These are phyloP conservation scores for Physaria fendleri DNA, from an alignment of 345 rosid species.

Conservation along the genomic window DNA sequence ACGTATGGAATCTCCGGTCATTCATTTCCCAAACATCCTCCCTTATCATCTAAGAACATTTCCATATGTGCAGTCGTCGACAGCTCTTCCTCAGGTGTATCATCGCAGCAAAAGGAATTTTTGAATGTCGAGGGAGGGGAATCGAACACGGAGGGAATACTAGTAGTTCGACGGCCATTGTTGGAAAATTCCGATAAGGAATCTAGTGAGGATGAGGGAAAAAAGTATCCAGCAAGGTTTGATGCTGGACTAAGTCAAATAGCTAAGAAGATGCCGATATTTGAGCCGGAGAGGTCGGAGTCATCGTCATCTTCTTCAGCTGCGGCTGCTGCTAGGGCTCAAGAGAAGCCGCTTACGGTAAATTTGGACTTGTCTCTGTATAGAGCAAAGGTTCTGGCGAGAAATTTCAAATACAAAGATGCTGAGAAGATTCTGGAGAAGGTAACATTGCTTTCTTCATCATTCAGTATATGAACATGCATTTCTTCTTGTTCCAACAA, in stretches of 20 bases:
- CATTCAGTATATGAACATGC: slow-evolving; percentile 3
- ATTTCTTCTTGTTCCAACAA: neutral
- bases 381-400: slow-evolving; percentile 58
- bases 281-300: slow-evolving; percentile 70
- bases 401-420: slow-evolving; percentile 50
- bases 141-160: slow-evolving; percentile 27
- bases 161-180: slow-evolving; percentile 63
- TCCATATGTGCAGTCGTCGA: slow-evolving; percentile 35
- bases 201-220: slow-evolving; percentile 21
- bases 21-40: slow-evolving; percentile 22
- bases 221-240: slow-evolving; percentile 36
- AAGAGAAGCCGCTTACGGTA: slow-evolving; percentile 54
- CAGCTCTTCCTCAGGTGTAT: slow-evolving; percentile 19
- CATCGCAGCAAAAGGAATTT: slow-evolving; percentile 5
- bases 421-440: slow-evolving; percentile 67
- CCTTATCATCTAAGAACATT: slow-evolving; percentile 18
- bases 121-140: slow-evolving; percentile 15
- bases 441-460: slow-evolving; percentile 33
- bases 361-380: slow-evolving; percentile 87
- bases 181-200: slow-evolving; percentile 46
- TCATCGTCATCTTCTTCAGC: slow-evolving; percentile 27
- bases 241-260: slow-evolving; percentile 58
- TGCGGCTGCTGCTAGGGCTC: slow-evolving; percentile 33
- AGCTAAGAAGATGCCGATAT: slow-evolving; percentile 83
- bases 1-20: slow-evolving; percentile 21